Evolutionary conservation across 192 early-diverging fungal species (phyloP), one percentile per base, ranked within the genome.

Genomic region (Podila minutissima): DNA sequence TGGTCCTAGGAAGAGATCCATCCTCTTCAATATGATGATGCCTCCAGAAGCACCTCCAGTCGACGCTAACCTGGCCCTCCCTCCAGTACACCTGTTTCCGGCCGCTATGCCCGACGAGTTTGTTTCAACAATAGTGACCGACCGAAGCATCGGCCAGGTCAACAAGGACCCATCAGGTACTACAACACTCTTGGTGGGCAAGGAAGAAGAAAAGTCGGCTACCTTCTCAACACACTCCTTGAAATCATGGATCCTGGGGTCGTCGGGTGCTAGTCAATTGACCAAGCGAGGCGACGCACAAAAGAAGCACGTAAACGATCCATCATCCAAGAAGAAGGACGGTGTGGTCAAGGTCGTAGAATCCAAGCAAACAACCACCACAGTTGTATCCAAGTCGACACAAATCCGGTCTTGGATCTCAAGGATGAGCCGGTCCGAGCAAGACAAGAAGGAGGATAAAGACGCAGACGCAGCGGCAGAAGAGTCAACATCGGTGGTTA

Each of bases 11-110:
- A 79, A 79, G 67, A 66, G 76, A 3, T 79, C 76, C 15, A 79
- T 79, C 12, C 70, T 79, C 1, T 32, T 79, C 50, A 72, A 72
- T 41, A 71, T 79, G 69, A 68, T 79, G 61, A 48, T 79, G 19
- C 76, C 76, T 19, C 76, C 76, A 1, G 76, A 79, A 19, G 59
- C 69, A 37, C 69, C 51, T 0, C 60, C 76, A 1, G 76, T 72
- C 29, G 76, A 68, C 59, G 51, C 76, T 1, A 57, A 41, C 7
- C 4, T 68, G 6, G 20, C 70, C 20, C 37, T 79, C 8, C 76
- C 69, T 31, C 69, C 76, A 4, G 37, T 68, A 2, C 24, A 72
- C 22, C 13, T 70, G 17, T 66, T 72, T 53, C 75, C 75, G 5
- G 59, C 75, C 17, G 20, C 50, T 0, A 29, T 65, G 13, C 32